Evolutionary conservation across 176 grass and related monocot genomes (phyloP), one percentile per base, ranked within the genome.

Genomic region (Thalia dealbata): DNA sequence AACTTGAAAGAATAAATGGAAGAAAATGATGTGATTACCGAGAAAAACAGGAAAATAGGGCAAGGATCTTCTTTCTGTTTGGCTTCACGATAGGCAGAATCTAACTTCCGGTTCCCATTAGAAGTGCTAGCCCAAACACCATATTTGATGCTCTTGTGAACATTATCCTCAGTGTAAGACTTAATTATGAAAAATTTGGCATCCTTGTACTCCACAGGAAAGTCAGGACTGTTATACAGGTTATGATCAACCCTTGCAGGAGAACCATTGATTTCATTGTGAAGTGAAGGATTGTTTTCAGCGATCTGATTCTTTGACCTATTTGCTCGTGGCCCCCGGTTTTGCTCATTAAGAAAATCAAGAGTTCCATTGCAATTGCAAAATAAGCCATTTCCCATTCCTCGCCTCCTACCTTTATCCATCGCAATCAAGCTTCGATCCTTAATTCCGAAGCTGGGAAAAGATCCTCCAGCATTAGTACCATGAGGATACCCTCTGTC

Each of bases 141-240:
- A 82, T 97, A 97, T 78, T 97, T 97, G 41, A 97, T 88, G 77
- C 90, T 92, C 81, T 97, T 97, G 69, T 97, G 95, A 70, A 97
- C 90, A 86, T 97, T 97, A 76, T 97, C 95, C 78, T 97, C 95
- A 18, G 87, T 97, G 66, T 92, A 97, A 35, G 95, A 97, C 75
- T 97, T 97, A 86, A 97, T 97, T 68, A 97, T 86, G 69, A 91
- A 97, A 82, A 97, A 93, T 74, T 80, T 93, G 32, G 90, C 90
- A 81, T 78, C 84, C 68, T 75, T 88, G 64, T 93, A 93, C 74
- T 93, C 90, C 60, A 76, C 84, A 54, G 74, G 76, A 74, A 97
- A 97, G 51, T 92, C 84, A 15, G 86, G 76, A 44, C 65, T 84
- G 72, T 96, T 87, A 70, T 91, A 96, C 26, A 52, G 78, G 70